Conservation (phyloP, 805 yeast species). For the Saccharomycopsis sp. region DNA sequence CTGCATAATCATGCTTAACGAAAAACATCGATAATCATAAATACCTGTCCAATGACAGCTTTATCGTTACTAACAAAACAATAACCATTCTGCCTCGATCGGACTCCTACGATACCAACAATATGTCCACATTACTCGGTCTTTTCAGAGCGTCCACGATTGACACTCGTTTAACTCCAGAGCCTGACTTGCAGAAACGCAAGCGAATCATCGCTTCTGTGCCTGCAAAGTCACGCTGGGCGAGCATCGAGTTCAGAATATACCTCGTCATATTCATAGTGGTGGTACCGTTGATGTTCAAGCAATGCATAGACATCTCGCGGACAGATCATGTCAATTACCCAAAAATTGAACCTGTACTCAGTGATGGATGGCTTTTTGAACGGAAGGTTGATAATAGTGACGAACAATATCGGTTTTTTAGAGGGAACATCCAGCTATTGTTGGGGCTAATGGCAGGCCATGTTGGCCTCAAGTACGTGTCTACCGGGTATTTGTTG, state of each 20-base stretch:
- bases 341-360: slow-evolving; percentile 48
- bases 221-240: slow-evolving; percentile 53
- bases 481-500: slow-evolving; percentile 19
- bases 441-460: slow-evolving; percentile 46
- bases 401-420: slow-evolving; percentile 82
- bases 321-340: slow-evolving; percentile 71
- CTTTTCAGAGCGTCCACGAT: background rate
- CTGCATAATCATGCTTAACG: too few relatives aligned
- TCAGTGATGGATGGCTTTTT: slow-evolving; percentile 81
- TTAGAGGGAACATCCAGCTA: slow-evolving; percentile 70
- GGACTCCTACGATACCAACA: too few relatives aligned
- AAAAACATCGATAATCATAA: background rate
- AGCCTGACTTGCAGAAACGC: slow-evolving; percentile 4
- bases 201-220: slow-evolving; percentile 4
- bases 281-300: slow-evolving; percentile 77
- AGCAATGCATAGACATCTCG: slow-evolving; percentile 76
- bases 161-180: slow-evolving; percentile 14
- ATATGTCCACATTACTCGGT: background rate
- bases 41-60: background rate
- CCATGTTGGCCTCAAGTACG: slow-evolving; percentile 49
- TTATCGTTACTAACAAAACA: background rate
- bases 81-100: too few relatives aligned
- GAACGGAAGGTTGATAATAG: slow-evolving; percentile 91
- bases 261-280: slow-evolving; percentile 58
- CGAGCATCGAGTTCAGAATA: slow-evolving; percentile 63